These are phyloP conservation scores for Penicillium fuscoglaucum DNA, from an alignment of 2,329 filamentous ascomycete species.

Conservation along the genomic window DNA sequence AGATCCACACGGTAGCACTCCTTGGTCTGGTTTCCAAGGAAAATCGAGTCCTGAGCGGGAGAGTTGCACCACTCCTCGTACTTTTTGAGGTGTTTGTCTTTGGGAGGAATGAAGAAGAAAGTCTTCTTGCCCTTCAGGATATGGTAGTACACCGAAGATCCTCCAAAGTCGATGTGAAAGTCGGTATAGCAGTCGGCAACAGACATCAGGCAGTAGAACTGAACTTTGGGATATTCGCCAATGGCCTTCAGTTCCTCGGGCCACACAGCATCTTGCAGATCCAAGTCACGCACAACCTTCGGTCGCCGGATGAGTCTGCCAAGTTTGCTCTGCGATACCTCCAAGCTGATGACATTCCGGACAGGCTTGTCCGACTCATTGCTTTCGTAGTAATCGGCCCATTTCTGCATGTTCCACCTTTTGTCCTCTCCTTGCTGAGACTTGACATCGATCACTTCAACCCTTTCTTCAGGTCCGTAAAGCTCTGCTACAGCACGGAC, in stretches of 20 bases:
- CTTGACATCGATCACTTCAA: slow-evolving; percentile 70
- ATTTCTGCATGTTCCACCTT: slow-evolving; percentile 65
- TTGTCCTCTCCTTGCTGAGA: slow-evolving; percentile 66
- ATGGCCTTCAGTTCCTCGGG: slow-evolving; percentile 53
- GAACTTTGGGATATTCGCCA: slow-evolving; percentile 62
- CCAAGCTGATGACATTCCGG: slow-evolving; percentile 68
- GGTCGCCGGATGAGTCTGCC: slow-evolving; percentile 63
- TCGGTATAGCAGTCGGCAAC: slow-evolving; percentile 71
- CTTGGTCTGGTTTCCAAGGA: slow-evolving; percentile 63
- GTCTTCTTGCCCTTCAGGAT: slow-evolving; percentile 69
- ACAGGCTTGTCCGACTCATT: slow-evolving; percentile 58
- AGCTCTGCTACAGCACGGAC: slow-evolving; percentile 64
- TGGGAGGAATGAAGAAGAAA: slow-evolving; percentile 70
- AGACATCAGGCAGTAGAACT: slow-evolving; percentile 70
- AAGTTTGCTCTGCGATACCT: slow-evolving; percentile 64
- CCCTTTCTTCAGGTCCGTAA: slow-evolving; percentile 61
- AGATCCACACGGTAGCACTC: slow-evolving; percentile 68
- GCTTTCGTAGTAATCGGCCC: slow-evolving; percentile 68
- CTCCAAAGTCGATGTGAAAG: slow-evolving; percentile 71
- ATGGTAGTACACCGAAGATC: slow-evolving; percentile 70
- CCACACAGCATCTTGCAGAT: slow-evolving; percentile 55
- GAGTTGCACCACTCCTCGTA: slow-evolving; percentile 72
- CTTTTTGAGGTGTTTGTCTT: slow-evolving; percentile 66
- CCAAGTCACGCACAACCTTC: slow-evolving; percentile 64
- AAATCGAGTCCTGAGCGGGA: slow-evolving; percentile 65